Evolutionary conservation across 345 rosid species (phyloP).

Genomic region (Sonneratia alba): DNA sequence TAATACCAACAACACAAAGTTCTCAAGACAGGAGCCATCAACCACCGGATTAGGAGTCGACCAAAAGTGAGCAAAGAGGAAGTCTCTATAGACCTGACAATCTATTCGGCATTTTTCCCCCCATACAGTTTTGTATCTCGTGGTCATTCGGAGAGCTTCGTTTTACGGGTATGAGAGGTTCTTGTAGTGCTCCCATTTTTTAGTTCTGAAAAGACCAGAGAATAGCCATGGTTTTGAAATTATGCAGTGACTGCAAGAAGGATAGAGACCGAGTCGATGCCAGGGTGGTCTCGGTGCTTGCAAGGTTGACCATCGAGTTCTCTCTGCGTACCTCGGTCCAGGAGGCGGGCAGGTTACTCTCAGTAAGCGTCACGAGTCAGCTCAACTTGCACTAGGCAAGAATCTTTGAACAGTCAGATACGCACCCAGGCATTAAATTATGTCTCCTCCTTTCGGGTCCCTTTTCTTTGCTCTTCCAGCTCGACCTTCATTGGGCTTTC

Average conservation of each 20-base stretch:
- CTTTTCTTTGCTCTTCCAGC: neutral
- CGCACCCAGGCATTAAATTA: neutral
- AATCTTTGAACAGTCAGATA: neutral
- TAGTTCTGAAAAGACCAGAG: neutral
- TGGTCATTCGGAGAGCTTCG: neutral
- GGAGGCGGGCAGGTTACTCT: neutral
- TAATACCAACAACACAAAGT: conserved; percentile 6
- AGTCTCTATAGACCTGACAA: neutral
- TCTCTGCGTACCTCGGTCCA: neutral
- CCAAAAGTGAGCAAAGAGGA: neutral
- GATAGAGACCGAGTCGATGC: neutral
- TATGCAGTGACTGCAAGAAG: neutral
- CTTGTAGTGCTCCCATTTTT: neutral
- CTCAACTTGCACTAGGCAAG: neutral
- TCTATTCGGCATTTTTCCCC: neutral
- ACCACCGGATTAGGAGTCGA: neutral
- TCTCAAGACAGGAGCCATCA: neutral
- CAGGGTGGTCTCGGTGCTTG: neutral
- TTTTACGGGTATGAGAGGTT: too few species aligned
- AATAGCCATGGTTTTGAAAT: neutral
- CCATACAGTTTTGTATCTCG: neutral
- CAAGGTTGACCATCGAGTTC: neutral
- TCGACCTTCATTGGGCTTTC: neutral
- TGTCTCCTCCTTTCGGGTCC: neutral
- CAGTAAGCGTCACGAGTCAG: neutral